Conservation (phyloP, 2,329 filamentous ascomycete species). For the Microcyclospora tardicrescens region DNA sequence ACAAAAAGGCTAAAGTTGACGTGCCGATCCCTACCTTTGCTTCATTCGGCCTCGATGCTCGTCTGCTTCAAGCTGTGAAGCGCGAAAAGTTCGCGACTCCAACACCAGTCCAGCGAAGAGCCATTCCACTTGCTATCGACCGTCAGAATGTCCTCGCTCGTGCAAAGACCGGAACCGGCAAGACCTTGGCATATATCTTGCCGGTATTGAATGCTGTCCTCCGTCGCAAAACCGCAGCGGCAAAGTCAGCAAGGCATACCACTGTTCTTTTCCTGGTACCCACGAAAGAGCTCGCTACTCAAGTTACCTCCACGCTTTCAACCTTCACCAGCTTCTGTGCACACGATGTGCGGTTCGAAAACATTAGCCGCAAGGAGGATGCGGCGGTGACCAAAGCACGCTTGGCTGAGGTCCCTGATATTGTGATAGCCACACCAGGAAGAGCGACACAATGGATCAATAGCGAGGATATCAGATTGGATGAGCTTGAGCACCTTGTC, state of each 20-base stretch:
- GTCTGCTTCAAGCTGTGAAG: conserved; percentile 73
- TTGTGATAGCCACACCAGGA: conserved; percentile 85
- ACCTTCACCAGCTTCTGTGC: conserved; percentile 70
- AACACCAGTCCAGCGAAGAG: conserved; percentile 76
- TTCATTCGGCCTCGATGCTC: conserved; percentile 66
- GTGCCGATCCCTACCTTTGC: conserved; percentile 41
- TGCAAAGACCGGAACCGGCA: conserved; percentile 89
- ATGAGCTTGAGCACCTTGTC: conserved; percentile 62
- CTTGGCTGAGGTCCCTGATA: conserved; percentile 72
- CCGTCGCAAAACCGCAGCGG: conserved; percentile 53
- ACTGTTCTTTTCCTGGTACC: conserved; percentile 83
- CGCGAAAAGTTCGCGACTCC: conserved; percentile 74
- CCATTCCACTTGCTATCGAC: conserved; percentile 75
- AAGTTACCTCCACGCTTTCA: conserved; percentile 69
- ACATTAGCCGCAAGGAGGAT: conserved; percentile 80
- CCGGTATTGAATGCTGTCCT: conserved; percentile 78
- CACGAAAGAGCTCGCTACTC: conserved; percentile 84
- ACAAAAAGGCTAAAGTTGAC: conserved; percentile 4
- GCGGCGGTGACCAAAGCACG: conserved; percentile 79
- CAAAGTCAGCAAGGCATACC: conserved; percentile 37
- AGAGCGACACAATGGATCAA: conserved; percentile 68
- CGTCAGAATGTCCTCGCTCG: conserved; percentile 85
- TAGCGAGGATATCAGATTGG: conserved; percentile 55
- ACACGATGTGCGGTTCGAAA: conserved; percentile 69
- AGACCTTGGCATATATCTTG: conserved; percentile 90